These are phyloP conservation scores for Suhomyces xylopsoci DNA, from an alignment of 805 yeast genomes.

Conservation along the genomic window DNA sequence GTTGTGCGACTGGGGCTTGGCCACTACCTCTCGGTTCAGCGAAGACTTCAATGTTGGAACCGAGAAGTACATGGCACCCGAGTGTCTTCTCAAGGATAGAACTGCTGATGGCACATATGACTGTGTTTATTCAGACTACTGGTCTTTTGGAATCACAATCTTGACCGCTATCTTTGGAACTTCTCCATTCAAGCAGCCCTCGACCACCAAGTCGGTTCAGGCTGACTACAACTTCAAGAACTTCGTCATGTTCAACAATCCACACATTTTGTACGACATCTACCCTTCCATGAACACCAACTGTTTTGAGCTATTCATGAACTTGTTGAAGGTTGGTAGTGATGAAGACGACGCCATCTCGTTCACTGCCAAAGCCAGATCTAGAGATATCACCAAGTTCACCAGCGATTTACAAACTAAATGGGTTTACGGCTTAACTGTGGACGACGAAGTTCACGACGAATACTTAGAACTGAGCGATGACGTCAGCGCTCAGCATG, in stretches of 20 bases:
- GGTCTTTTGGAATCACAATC: slow-evolving; percentile 54
- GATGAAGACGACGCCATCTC: slow-evolving; percentile 26
- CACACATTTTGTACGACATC: slow-evolving; percentile 45
- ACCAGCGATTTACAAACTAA: slow-evolving; percentile 25
- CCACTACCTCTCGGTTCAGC: slow-evolving; percentile 18
- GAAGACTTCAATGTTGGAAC: slow-evolving; percentile 48
- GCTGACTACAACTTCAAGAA: slow-evolving; percentile 44
- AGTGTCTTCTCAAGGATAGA: slow-evolving; percentile 26
- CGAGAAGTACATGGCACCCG: slow-evolving; percentile 62
- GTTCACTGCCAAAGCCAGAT: slow-evolving; percentile 6
- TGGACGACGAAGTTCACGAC: slow-evolving; percentile 40
- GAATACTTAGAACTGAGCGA: slow-evolving; percentile 4
- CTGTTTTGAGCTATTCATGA: slow-evolving; percentile 41
- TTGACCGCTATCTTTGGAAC: slow-evolving; percentile 50
- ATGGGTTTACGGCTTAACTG: slow-evolving; percentile 40
- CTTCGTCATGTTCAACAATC: slow-evolving; percentile 36
- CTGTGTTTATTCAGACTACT: slow-evolving; percentile 46
- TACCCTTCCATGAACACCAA: slow-evolving; percentile 45
- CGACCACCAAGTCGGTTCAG: slow-evolving; percentile 11
- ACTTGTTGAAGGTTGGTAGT: slow-evolving; percentile 37
- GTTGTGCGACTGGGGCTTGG: slow-evolving; percentile 59
- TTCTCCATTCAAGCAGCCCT: slow-evolving; percentile 43
- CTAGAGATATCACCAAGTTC: slow-evolving; percentile 38
- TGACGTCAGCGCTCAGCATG: neutral
- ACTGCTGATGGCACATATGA: slow-evolving; percentile 29